These are phyloP conservation scores for Agrocybe pediades DNA, from an alignment of 768 basidiomycete species.

Conservation along the genomic window DNA sequence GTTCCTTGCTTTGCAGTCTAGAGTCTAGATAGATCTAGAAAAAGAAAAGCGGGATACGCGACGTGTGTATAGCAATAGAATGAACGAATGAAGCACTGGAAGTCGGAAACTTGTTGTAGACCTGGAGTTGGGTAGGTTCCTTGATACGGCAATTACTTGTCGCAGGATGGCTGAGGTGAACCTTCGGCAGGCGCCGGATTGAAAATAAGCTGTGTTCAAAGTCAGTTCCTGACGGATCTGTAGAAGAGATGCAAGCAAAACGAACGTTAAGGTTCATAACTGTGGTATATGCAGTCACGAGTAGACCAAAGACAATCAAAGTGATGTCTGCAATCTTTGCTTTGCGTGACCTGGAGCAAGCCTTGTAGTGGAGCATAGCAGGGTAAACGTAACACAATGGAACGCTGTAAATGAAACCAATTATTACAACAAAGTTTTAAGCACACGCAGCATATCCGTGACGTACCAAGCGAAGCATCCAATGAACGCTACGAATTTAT, in stretches of 20 bases:
- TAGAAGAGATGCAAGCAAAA: constrained; percentile 5
- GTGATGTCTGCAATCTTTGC: constrained; percentile 70
- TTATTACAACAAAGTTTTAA: not conserved
- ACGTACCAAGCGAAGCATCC: constrained; percentile 93
- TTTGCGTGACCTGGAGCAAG: constrained; percentile 71
- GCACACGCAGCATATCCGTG: not conserved
- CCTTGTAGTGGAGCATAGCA: constrained; percentile 88
- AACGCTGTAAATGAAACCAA: constrained; percentile 49
- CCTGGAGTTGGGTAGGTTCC: too few species aligned
- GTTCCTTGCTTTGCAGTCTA: not conserved
- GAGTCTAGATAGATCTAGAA: not conserved
- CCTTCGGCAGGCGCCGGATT: constrained; percentile 41
- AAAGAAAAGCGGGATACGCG: not conserved
- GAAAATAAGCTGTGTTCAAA: constrained; percentile 55
- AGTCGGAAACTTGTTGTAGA: too few species aligned
- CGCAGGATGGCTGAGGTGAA: constrained; percentile 37
- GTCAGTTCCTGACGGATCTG: too few species aligned
- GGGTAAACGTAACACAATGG: constrained; percentile 95
- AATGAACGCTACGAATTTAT: constrained; percentile 94
- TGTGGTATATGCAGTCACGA: constrained; percentile 79
- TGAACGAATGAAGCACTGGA: too few species aligned
- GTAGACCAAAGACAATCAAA: constrained; percentile 74
- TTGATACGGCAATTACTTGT: constrained; percentile 11
- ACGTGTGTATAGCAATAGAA: not conserved
- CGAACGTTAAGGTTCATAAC: constrained; percentile 72